Evolutionary conservation across 176 grass and related monocot genomes (phyloP), one percentile per base, ranked within the genome.

Genomic region (Melocanna baccifera): DNA sequence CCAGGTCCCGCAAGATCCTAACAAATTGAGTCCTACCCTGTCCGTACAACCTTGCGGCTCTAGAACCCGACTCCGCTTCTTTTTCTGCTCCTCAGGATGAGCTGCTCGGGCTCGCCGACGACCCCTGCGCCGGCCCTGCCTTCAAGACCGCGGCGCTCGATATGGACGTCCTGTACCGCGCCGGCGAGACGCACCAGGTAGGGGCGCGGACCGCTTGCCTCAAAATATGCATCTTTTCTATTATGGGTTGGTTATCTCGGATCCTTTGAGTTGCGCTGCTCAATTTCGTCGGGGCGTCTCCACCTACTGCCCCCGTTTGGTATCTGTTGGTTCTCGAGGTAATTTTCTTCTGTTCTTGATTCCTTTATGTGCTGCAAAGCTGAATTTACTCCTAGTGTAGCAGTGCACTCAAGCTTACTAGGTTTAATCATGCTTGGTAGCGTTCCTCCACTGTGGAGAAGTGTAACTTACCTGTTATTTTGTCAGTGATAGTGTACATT

Each of bases 131-230:
- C 28, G 90, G 94, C 73, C 70, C 87, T 51, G 39, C 89, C 61
- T 92, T 90, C 80, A 90, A 84, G 78, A 73, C 69, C 77, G 84
- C 87, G 36, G 29, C 25, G 46, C 86, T 94, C 51, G 87, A 96
- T 82, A 94, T 94, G 96, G 89, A 96, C 84, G 87, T 94, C 18
- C 65, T 96, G 71, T 98, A 96, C 73, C 96, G 89, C 22, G 50
- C 89, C 28, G 88, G 96, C 74, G 87, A 94, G 92, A 94, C 89
- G 74, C 89, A 85, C 30, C 93, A 95, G 96, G 96, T 99, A 69
- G 7, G 48, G 86, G 51, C 79, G 70, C 42, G 9, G 19, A 0
- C 19, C 22, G 13, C 40, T 86, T n/a, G n/a, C 25, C 69, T 39
- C 12, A 2, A 67, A 67, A 50, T 12, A 7, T 11, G 29, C 75